Base-by-base conservation (phyloP, 108 stramenopile genomes). In the Pseudonitzschia multistriata region DNA sequence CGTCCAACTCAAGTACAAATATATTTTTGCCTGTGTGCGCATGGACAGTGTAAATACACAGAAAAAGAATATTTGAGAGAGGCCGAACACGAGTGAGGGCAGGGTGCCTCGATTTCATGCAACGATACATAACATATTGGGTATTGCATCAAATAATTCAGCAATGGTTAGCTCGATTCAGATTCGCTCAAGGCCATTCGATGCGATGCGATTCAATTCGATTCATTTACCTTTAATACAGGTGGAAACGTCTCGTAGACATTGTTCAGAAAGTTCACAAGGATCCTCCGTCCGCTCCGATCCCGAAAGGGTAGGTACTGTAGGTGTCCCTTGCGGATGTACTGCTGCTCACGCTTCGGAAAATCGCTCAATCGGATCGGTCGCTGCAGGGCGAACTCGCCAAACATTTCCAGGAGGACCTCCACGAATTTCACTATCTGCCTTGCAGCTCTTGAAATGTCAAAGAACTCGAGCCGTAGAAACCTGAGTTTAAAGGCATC, bases 231-330 rank as follows among this genome's bases (percentile, higher is more conserved):
- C 45, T 50, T 39, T n/a, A 25, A 22, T 19, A 14, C 49, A 30
- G 33, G 50, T 53, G 63, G 37, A 47, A 64, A n/a, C 5, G 6
- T 2, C n/a, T 35, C 27, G 21, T 35, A 40, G 13, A 2, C 42
- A 39, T 25, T 29, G 37, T 54, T 54, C 31, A 30, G n/a, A 67
- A 67, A 21, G 15, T 7, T 4, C 55, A 5, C 10, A 13, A 70
- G 28, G 3, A 76, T 42, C 7, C 37, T 35, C 34, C 75, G 15
- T 34, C 75, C 75, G 30, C 53, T 39, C 33, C 64, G 50, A 59
- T 76, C 75, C 22, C 69, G 59, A 50, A 66, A 36, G 25, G 75
- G 75, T 5, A 76, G 39, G 19, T 59, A 35, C 30, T 76, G 75
- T 7, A 59, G 3, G 24, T 33, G 29, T n/a, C 57, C 57, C 34